A percentile compares a stretch with the other conserved stretches of the same genome.
phyloP scores from a whole-genome alignment of 331 rosid genomes.

The Erythrophleum ivorense region DNA sequence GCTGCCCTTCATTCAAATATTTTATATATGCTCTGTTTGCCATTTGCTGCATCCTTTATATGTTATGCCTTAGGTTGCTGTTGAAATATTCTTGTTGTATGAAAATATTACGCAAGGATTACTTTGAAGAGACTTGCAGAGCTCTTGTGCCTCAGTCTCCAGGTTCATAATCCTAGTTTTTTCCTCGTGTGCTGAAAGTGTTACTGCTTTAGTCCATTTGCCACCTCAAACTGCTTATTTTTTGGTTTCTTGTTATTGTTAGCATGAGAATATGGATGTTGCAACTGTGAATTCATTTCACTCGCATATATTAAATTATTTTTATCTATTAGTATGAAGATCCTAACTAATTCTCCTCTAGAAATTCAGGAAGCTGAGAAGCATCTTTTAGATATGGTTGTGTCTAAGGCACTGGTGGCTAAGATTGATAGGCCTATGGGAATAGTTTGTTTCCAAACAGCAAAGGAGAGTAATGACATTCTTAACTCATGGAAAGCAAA shows the following conservation, averaged over 20 bases:
- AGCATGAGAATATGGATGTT: neutral
- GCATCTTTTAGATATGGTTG: constrained; percentile 80
- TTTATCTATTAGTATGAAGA: constrained; percentile 12
- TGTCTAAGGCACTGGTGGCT: constrained; percentile 76
- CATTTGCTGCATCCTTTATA: constrained; percentile 19
- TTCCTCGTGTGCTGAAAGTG: neutral
- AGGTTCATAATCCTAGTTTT: constrained; percentile 57
- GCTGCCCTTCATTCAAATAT: constrained; percentile 2
- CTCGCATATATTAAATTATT: neutral
- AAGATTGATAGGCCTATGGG: constrained; percentile 81
- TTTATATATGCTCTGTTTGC: constrained; percentile 20
- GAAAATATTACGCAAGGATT: constrained; percentile 82
- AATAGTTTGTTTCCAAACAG: constrained; percentile 66
- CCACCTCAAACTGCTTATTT: constrained; percentile 6
- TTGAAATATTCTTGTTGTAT: constrained; percentile 95
- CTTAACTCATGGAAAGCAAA: too few relatives aligned
- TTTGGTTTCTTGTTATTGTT: neutral
- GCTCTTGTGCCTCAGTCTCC: constrained; percentile 81
- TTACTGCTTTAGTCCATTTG: constrained; percentile 23
- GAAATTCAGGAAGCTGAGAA: constrained; percentile 72
- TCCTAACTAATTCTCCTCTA: neutral
- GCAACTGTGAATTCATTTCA: neutral
- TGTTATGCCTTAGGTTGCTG: constrained; percentile 58
- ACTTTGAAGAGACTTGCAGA: constrained; percentile 89
- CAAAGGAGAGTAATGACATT: constrained; percentile 67